phyloP scores from a whole-genome alignment of 768 basidiomycete species.

The Grammothele lineata region DNA sequence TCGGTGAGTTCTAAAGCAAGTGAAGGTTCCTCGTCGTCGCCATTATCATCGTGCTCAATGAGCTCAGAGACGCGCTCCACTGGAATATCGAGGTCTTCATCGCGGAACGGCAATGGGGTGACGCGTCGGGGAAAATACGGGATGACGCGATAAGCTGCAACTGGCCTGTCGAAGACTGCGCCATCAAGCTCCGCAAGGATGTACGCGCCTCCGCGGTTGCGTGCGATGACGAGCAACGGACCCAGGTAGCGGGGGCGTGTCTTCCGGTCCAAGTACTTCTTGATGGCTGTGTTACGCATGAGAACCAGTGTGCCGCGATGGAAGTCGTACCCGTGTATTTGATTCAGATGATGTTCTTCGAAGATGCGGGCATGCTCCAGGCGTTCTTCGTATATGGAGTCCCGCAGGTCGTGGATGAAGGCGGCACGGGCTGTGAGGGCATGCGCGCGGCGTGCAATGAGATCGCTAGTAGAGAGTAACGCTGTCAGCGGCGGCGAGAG shows the following conservation, averaged over 20 bases:
- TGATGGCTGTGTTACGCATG: constrained; percentile 19
- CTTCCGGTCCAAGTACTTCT: constrained; percentile 19
- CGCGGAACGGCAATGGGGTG: not conserved
- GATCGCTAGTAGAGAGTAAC: constrained; percentile 6
- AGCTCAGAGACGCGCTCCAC: too few relatives aligned
- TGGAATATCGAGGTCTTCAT: too few relatives aligned
- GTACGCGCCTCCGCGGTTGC: constrained; percentile 20
- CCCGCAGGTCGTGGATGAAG: not conserved
- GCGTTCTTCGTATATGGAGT: constrained; percentile 1
- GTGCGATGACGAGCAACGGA: constrained; percentile 20
- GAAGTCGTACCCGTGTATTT: constrained; percentile 23
- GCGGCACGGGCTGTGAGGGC: constrained; percentile 4
- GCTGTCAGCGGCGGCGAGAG: constrained; percentile 3
- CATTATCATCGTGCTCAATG: too few relatives aligned
- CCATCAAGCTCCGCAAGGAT: constrained; percentile 25
- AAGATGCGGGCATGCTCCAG: constrained; percentile 9
- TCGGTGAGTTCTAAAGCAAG: too few relatives aligned
- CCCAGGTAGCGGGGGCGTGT: constrained; percentile 18
- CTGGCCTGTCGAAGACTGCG: constrained; percentile 1
- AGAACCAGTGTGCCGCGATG: constrained; percentile 21
- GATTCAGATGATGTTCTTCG: constrained; percentile 2
- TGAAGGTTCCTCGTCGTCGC: too few relatives aligned
- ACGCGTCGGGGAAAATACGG: constrained; percentile 10
- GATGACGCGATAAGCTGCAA: constrained; percentile 17
- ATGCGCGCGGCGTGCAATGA: constrained; percentile 2